A percentile compares a stretch with the other conserved stretches of the same genome.
phyloP scores from a whole-genome alignment of 2,329 filamentous ascomycete species.

The Keithomyces neogunnii region DNA sequence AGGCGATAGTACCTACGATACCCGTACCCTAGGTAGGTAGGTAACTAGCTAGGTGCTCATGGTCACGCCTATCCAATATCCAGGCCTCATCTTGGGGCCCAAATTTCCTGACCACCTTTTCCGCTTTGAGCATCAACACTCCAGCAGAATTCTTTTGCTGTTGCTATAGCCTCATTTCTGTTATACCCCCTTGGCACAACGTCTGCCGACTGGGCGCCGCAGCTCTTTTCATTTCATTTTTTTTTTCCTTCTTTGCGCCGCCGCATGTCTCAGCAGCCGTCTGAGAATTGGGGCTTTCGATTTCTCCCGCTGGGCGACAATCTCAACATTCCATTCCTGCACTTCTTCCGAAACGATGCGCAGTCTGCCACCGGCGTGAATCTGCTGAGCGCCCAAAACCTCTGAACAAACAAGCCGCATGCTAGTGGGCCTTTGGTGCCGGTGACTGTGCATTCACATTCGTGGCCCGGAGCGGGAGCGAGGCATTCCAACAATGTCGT shows the following conservation, averaged over 20 bases:
- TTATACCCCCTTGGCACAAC: not conserved
- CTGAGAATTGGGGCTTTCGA: not conserved
- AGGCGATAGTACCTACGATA: too few relatives aligned
- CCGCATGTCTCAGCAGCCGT: constrained; percentile 3
- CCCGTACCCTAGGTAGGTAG: too few relatives aligned
- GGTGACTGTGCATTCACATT: not conserved
- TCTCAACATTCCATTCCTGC: constrained; percentile 1
- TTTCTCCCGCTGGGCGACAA: not conserved
- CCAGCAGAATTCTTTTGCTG: not conserved
- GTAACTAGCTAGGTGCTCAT: too few relatives aligned
- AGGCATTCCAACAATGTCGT: constrained; percentile 38
- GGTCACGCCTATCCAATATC: too few relatives aligned
- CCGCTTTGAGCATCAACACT: not conserved
- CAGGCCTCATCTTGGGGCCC: too few relatives aligned
- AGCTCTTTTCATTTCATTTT: not conserved
- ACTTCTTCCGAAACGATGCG: constrained; percentile 3
- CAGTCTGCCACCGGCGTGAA: not conserved
- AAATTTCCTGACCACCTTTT: too few relatives aligned
- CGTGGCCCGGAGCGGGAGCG: constrained; percentile 12
- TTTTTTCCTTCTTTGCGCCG: not conserved
- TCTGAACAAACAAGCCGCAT: not conserved
- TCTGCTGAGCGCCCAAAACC: too few relatives aligned
- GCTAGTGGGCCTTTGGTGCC: not conserved
- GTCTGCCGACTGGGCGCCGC: not conserved
- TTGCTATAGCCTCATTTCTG: not conserved